These are phyloP conservation scores for Paecilomyces formosus DNA, from an alignment of 2,329 filamentous ascomycete species.

Conservation along the genomic window DNA sequence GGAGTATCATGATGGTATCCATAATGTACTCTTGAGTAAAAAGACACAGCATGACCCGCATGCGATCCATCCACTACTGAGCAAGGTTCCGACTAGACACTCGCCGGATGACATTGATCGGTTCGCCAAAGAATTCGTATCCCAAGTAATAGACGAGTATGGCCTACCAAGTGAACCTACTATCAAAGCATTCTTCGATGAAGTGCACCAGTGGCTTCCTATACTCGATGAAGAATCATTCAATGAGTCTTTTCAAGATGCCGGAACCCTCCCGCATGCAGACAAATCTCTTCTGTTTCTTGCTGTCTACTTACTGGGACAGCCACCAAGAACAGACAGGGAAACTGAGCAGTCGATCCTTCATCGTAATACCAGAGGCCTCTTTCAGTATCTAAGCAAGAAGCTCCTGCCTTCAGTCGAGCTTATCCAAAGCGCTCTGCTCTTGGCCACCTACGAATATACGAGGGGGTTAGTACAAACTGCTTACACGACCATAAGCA, in stretches of 20 bases:
- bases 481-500: neutral
- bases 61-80: neutral
- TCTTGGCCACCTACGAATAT: neutral
- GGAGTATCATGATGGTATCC: neutral
- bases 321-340: neutral
- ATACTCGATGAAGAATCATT: neutral
- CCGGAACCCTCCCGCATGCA: neutral
- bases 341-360: neutral
- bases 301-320: neutral
- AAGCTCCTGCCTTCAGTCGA: neutral
- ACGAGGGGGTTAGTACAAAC: neutral
- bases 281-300: neutral
- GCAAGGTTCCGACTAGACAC: neutral
- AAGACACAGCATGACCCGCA: neutral
- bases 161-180: neutral
- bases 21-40: neutral
- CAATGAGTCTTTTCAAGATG: neutral
- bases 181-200: neutral
- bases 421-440: neutral
- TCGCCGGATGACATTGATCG: neutral
- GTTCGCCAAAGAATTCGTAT: neutral
- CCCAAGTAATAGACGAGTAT: neutral
- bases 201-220: neutral
- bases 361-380: neutral
- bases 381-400: neutral